phyloP scores from a whole-genome alignment of 345 rosid species.

The Lumnitzera littorea region DNA sequence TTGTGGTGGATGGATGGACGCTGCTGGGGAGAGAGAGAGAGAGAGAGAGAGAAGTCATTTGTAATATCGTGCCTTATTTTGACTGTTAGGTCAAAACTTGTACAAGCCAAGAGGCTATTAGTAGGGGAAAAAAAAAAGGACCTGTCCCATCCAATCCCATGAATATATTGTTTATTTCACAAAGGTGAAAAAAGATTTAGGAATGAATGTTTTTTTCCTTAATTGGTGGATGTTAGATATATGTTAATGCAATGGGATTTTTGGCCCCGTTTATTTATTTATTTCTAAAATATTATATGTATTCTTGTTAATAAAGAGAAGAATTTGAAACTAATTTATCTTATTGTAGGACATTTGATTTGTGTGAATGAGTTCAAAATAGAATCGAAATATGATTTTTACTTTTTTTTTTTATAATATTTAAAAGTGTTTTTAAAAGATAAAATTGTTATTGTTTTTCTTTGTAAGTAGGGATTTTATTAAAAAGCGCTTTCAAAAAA shows the following conservation, averaged over 20 bases:
- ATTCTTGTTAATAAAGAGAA: no score
- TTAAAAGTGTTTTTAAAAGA: no score
- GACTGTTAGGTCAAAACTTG: background rate
- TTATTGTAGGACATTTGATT: no score
- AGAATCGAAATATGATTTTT: no score
- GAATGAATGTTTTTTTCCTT: conserved; percentile 16
- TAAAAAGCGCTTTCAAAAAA: no score
- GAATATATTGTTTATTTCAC: background rate
- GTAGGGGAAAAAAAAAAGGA: background rate
- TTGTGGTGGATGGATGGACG: background rate
- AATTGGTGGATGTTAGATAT: conserved; percentile 7
- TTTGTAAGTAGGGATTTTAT: no score
- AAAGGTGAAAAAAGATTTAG: background rate
- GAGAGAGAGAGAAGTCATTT: conserved; percentile 1
- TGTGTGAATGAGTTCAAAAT: no score
- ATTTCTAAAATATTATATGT: no score
- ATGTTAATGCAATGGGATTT: conserved; percentile 9
- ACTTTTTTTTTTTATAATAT: no score
- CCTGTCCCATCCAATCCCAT: background rate
- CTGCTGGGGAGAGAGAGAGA: no score
- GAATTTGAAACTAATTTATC: no score
- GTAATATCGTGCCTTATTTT: conserved; percentile 2
- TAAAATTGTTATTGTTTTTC: no score
- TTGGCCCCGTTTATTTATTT: background rate
- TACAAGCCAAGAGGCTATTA: background rate